These are phyloP conservation scores for Plasmodium ovale DNA, from an alignment of 169 alveolate species.

Conservation along the genomic window DNA sequence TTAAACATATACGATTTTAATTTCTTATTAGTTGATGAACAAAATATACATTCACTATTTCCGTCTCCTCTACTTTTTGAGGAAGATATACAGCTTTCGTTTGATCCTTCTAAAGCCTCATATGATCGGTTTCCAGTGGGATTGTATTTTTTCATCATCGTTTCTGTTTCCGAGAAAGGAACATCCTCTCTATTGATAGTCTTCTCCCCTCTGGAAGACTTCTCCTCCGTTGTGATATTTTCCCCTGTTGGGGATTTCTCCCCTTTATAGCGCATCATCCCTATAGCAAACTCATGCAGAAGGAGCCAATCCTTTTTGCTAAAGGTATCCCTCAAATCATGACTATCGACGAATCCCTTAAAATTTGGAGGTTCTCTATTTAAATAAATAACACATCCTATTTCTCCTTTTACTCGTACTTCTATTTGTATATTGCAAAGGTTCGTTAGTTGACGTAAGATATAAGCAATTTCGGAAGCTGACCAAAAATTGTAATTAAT, in stretches of 20 bases:
- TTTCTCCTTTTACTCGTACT: constrained; percentile 85
- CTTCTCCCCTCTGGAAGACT: not conserved
- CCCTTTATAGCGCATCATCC: constrained; percentile 76
- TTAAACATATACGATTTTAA: constrained; percentile 77
- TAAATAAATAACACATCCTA: constrained; percentile 87
- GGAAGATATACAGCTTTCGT: not conserved
- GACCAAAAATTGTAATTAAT: constrained; percentile 86
- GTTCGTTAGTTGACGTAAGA: constrained; percentile 79
- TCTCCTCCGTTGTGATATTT: not conserved
- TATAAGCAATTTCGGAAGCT: constrained; percentile 86
- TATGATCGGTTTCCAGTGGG: not conserved
- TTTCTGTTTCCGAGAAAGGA: not conserved
- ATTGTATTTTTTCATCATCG: not conserved
- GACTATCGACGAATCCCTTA: constrained; percentile 85
- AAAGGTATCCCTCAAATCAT: constrained; percentile 79
- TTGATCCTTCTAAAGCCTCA: not conserved
- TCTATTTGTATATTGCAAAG: constrained; percentile 80
- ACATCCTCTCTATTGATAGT: not conserved
- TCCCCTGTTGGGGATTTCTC: not conserved
- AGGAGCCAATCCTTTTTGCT: constrained; percentile 83
- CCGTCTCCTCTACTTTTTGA: not conserved
- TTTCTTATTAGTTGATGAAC: constrained; percentile 34
- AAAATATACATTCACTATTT: constrained; percentile 40
- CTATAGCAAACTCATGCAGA: constrained; percentile 81
- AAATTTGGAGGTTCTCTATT: constrained; percentile 77